Evolutionary conservation across 805 yeast genomes (phyloP), one percentile per base, ranked within the genome.

Genomic region (Debaryomyces castellii): DNA sequence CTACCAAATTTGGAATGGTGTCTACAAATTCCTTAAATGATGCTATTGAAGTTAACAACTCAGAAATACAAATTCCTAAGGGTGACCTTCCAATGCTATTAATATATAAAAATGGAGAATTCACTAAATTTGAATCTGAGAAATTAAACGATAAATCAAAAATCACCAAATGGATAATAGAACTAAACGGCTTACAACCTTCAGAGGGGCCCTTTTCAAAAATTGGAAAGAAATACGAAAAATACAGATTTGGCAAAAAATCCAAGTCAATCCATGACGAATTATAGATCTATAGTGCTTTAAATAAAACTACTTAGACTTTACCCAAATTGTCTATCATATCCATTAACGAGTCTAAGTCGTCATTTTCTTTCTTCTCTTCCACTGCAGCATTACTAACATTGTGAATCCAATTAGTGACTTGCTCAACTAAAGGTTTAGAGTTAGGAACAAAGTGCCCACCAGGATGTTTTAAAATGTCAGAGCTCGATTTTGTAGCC

Each of bases 381-480:
- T 49, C 54, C 9, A 53, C 46, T 11, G 41, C 43, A 27, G 50
- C 44, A 20, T n/a, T n/a, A 14, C 54, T 56, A 1, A 43, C 51
- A 8, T 33, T 27, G 40, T 56, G 60, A 10, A 73, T 67, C 77
- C 77, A 73, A 47, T 66, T 69, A 14, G 64, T 56, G 5, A 71
- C 75, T 49, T 69, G 70, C 44, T 67, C 72, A 1, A 71, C 62
- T 49, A 65, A 56, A 12, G 62, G 40, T 63, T 87, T 87, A 41
- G 90, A 85, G 66, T 89, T 89, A 23, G 98, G 99, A 39, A 92
- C 96, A 69, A 87, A 90, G 61, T 92, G 99, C 1, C 98, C 97
- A 49, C 99, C 98, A 8, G 97, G 97, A 59, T 92, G 99, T 51
- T 80, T 85, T 48, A 85, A 72, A 5, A 87, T 69, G 43, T 78